phyloP scores from a whole-genome alignment of 768 basidiomycete genomes.

The Mycena albidolilacea region DNA sequence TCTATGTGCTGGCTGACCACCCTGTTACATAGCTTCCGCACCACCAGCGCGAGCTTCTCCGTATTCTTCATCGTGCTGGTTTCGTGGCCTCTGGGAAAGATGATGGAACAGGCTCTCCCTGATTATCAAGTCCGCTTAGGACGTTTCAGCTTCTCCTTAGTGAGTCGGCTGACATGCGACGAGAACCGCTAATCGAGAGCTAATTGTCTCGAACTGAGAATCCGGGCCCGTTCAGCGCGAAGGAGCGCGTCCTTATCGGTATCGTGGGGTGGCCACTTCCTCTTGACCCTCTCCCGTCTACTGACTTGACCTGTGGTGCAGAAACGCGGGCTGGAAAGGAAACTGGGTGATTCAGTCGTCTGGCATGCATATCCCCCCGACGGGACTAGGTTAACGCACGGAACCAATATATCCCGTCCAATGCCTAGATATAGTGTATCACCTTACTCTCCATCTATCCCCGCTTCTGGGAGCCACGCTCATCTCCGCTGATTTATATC shows the following conservation, averaged over 20 bases:
- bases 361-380: too few relatives aligned
- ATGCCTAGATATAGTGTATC: background rate
- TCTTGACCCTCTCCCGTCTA: too few relatives aligned
- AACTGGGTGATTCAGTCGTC: background rate
- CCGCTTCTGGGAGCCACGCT: too few relatives aligned
- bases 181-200: too few relatives aligned
- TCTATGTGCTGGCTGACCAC: too few relatives aligned
- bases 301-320: background rate
- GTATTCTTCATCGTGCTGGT: slow-evolving; percentile 18
- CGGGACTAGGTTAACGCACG: background rate
- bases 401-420: background rate
- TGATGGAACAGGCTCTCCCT: background rate
- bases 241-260: slow-evolving; percentile 56
- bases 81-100: background rate
- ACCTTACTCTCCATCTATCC: too few relatives aligned
- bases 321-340: background rate
- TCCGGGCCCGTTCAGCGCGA: slow-evolving; percentile 63
- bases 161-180: background rate
- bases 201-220: slow-evolving; percentile 37
- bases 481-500: background rate
- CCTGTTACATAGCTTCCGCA: background rate
- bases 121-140: background rate
- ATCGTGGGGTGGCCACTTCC: slow-evolving; percentile 25
- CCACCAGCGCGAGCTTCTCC: slow-evolving; percentile 12
- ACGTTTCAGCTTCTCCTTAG: background rate